A percentile compares a stretch with the other conserved stretches of the same genome.
phyloP scores from a whole-genome alignment of 257 asterid genomes.

The Phtheirospermum japonicum region DNA sequence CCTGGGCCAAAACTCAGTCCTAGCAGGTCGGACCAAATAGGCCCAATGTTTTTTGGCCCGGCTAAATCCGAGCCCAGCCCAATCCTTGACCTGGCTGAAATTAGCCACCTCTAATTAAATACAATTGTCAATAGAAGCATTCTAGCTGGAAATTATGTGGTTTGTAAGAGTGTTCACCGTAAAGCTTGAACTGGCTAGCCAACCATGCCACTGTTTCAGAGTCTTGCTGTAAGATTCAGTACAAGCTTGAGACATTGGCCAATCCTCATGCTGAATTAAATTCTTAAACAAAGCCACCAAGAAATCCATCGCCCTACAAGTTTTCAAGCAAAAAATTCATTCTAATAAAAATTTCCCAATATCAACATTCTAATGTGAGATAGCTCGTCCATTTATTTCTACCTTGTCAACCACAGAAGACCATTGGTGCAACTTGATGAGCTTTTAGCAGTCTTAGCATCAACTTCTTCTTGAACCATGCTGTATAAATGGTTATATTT shows the following conservation, averaged over 20 bases:
- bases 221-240: slow-evolving; percentile 78
- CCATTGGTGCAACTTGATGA: slow-evolving; percentile 97
- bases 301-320: slow-evolving; percentile 94
- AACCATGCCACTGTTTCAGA: slow-evolving; percentile 90
- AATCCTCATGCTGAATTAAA: slow-evolving; percentile 71
- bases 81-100: no score
- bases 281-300: slow-evolving; percentile 76
- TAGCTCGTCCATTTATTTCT: slow-evolving; percentile 17
- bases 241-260: slow-evolving; percentile 93
- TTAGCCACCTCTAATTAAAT: not conserved
- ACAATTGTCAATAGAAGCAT: slow-evolving; percentile 3
- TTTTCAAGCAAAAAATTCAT: slow-evolving; percentile 5
- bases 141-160: slow-evolving; percentile 10
- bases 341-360: not conserved
- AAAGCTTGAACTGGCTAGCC: slow-evolving; percentile 97
- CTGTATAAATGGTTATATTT: slow-evolving; percentile 67
- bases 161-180: slow-evolving; percentile 44
- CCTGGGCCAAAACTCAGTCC: no score
- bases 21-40: no score
- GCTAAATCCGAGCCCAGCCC: no score
- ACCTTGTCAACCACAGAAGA: slow-evolving; percentile 99
- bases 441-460: slow-evolving; percentile 83
- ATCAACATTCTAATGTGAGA: not conserved
- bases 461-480: slow-evolving; percentile 89
- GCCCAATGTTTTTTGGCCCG: no score